Conservation (phyloP, 345 rosid genomes). For the Pistacia vera region DNA sequence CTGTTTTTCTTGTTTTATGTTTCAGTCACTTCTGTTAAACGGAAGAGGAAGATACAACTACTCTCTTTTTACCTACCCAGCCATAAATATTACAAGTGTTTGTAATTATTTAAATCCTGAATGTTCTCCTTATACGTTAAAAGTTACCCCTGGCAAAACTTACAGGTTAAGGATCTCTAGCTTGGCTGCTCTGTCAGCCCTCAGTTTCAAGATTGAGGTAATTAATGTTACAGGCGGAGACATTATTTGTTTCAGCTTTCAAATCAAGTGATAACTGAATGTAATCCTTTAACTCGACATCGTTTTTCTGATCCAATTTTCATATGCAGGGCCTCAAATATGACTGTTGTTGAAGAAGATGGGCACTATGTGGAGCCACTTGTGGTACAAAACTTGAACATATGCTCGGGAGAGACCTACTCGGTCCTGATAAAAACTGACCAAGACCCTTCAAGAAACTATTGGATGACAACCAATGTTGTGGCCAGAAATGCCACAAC, state of each 20-base stretch:
- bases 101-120: conserved; percentile 42
- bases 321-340: conserved; percentile 56
- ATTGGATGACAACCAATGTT: conserved; percentile 59
- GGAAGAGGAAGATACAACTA: conserved; percentile 48
- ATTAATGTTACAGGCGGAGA: too few relatives aligned
- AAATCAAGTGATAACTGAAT: too few relatives aligned
- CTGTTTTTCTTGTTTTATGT: neutral
- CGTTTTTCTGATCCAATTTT: neutral
- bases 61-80: neutral
- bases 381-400: conserved; percentile 56
- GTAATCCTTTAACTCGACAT: too few relatives aligned
- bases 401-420: conserved; percentile 77
- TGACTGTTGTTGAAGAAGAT: conserved; percentile 80
- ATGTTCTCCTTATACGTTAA: conserved; percentile 20
- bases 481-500: conserved; percentile 49
- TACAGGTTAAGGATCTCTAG: conserved; percentile 43
- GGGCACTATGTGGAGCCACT: conserved; percentile 75
- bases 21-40: conserved; percentile 64
- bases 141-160: conserved; percentile 37
- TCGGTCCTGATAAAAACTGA: conserved; percentile 60
- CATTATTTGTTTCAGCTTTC: too few relatives aligned
- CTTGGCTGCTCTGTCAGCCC: conserved; percentile 38
- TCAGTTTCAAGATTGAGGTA: conserved; percentile 57
- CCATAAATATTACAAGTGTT: neutral
- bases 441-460: conserved; percentile 54